Conservation (phyloP, 108 stramenopile genomes). For the Phaeodactylum tricornutum region DNA sequence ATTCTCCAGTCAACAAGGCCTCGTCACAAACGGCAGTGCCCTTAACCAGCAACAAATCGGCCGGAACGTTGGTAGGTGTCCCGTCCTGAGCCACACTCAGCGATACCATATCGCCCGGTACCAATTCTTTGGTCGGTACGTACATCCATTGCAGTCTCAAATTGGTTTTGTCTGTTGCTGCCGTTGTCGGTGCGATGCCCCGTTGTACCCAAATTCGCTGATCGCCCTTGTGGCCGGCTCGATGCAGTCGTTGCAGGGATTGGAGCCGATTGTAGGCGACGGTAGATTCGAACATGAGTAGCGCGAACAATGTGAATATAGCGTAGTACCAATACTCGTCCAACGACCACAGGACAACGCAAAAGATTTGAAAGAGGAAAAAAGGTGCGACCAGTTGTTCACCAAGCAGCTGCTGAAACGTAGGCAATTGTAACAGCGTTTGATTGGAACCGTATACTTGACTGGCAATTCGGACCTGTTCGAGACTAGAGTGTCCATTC, state of each 20-base stretch:
- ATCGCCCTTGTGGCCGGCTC: conserved; percentile 5
- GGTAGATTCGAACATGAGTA: conserved; percentile 89
- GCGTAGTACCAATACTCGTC: conserved; percentile 99
- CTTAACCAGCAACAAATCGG: conserved; percentile 79
- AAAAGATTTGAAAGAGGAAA: conserved; percentile 97
- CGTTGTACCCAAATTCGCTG: conserved; percentile 38
- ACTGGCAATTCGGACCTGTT: conserved; percentile 12
- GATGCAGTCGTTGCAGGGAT: conserved; percentile 67
- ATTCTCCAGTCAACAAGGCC: conserved; percentile 96
- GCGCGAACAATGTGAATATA: conserved; percentile 85
- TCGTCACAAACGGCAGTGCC: conserved; percentile 93
- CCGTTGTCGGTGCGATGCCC: conserved; percentile 9
- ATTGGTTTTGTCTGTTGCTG: neutral
- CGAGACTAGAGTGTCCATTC: conserved; percentile 34
- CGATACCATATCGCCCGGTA: conserved; percentile 91
- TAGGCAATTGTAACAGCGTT: conserved; percentile 79
- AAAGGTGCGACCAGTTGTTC: conserved; percentile 93
- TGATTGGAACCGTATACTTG: conserved; percentile 75
- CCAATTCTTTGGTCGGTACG: conserved; percentile 50
- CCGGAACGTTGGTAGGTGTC: conserved; percentile 57
- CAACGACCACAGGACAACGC: conserved; percentile 90
- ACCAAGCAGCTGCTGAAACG: conserved; percentile 70
- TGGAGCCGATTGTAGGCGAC: conserved; percentile 81
- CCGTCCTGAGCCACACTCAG: conserved; percentile 4
- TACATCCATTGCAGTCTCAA: conserved; percentile 67